phyloP scores from a whole-genome alignment of 495 filamentous ascomycete species.

The Hyaloscypha variabilis region DNA sequence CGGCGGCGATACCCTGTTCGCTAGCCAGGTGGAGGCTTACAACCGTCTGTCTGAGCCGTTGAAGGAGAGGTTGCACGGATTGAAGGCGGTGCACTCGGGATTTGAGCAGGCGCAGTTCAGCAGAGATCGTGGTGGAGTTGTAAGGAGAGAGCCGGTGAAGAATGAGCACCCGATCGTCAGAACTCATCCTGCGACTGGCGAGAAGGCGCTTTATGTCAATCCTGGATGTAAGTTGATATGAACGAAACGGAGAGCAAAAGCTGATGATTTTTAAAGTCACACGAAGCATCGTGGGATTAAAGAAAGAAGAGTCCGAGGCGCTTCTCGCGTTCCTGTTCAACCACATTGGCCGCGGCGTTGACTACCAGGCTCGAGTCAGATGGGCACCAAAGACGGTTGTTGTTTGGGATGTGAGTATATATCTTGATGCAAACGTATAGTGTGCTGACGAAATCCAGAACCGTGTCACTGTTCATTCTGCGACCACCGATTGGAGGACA shows the following conservation, averaged over 20 bases:
- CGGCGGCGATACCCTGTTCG: slow-evolving; percentile 81
- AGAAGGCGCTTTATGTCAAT: slow-evolving; percentile 86
- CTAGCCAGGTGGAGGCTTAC: slow-evolving; percentile 73
- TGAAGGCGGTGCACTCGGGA: slow-evolving; percentile 73
- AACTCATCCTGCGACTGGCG: slow-evolving; percentile 77
- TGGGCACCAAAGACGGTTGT: slow-evolving; percentile 85
- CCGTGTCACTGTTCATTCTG: slow-evolving; percentile 47
- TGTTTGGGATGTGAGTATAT: slow-evolving; percentile 65
- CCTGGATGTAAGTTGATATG: slow-evolving; percentile 68
- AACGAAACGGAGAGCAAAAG: not conserved
- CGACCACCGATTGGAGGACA: slow-evolving; percentile 61
- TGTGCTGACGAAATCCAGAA: slow-evolving; percentile 11
- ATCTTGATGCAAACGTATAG: not conserved
- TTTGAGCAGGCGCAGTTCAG: slow-evolving; percentile 66
- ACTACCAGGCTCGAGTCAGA: slow-evolving; percentile 81
- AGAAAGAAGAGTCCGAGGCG: slow-evolving; percentile 71
- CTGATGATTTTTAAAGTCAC: slow-evolving; percentile 14
- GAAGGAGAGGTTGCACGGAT: slow-evolving; percentile 69
- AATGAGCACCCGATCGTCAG: slow-evolving; percentile 73
- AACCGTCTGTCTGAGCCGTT: slow-evolving; percentile 71
- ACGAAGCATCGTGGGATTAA: slow-evolving; percentile 22
- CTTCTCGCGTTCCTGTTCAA: slow-evolving; percentile 86
- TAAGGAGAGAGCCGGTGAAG: slow-evolving; percentile 68
- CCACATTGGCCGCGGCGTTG: slow-evolving; percentile 78
- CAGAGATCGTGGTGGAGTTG: slow-evolving; percentile 56